Evolutionary conservation across 140 eudicot species (phyloP), one percentile per base, ranked within the genome.

Genomic region (Eryngium alpinum): DNA sequence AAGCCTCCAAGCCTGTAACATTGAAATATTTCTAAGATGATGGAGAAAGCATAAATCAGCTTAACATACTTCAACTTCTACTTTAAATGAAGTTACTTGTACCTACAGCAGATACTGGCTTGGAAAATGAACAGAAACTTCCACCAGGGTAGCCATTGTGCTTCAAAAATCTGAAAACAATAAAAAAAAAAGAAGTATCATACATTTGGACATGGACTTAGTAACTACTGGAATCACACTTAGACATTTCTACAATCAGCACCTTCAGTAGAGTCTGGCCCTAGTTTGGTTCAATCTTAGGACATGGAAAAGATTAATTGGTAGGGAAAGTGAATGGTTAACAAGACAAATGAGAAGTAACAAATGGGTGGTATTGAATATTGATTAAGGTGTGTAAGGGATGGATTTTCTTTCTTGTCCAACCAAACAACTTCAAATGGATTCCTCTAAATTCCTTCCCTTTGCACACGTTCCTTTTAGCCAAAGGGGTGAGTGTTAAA

Each of bases 1-100:
- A 38, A 79, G 94, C 92, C 91, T 88, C 93, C 72, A 90, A 75
- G 67, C 96, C 98, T 94, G 89, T 75, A 89, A 83, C 32, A 67
- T 32, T 27, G 33, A 51, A 71, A 24, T 38, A 67, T 66, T 70
- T 81, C 34, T 59, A 19, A 72, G 18, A 21, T 32, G 0, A n/a
- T 52, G 78, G 63, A 46, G 28, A 70, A 32, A 75, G 86, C 22
- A 74, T 28, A 79, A 43, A 46, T 12, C 71, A 67, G 75, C 70
- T 32, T 10, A 60, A 50, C 65, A 52, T 80, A 67, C 21, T 77
- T 80, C 32, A 25, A 13, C 2, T 75, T 75, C 44, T 81, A 52
- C 29, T 74, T 62, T 34, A 72, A 69, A 57, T 78, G 28, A 67
- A 72, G 31, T 90, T 85, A 92, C 97, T 96, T 82, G 97, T 82